Conservation (phyloP, 2,329 filamentous ascomycete species). For the Fusarium subglutinans region DNA sequence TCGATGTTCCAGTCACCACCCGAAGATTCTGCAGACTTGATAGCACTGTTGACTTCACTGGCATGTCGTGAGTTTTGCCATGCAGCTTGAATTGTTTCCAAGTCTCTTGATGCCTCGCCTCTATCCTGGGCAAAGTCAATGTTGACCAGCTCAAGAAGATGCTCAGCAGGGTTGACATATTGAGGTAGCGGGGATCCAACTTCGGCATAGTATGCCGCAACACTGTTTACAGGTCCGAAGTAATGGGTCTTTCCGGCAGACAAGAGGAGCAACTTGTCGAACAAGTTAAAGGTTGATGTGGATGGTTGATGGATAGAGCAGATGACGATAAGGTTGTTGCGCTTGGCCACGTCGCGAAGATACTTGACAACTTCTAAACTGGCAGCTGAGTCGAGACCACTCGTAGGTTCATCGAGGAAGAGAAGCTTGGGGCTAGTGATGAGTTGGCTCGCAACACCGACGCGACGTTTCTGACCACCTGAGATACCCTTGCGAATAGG, state of each 20-base stretch:
- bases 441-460: constrained; percentile 82
- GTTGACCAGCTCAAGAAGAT: constrained; percentile 80
- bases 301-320: constrained; percentile 89
- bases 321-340: constrained; percentile 78
- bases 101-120: constrained; percentile 53
- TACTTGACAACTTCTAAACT: constrained; percentile 81
- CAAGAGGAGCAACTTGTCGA: constrained; percentile 80
- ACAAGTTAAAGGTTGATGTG: constrained; percentile 79
- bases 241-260: constrained; percentile 77
- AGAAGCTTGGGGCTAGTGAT: constrained; percentile 83
- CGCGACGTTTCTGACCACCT: constrained; percentile 83
- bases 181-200: constrained; percentile 71
- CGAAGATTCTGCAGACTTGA: constrained; percentile 44
- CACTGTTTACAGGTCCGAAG: constrained; percentile 69
- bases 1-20: constrained; percentile 36
- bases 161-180: constrained; percentile 83
- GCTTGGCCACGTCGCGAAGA: constrained; percentile 71
- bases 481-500: constrained; percentile 85
- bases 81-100: constrained; percentile 38
- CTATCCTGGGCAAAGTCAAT: constrained; percentile 72
- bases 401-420: constrained; percentile 87
- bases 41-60: constrained; percentile 26
- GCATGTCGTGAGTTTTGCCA: constrained; percentile 42
- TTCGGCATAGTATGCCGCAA: constrained; percentile 70
- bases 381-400: constrained; percentile 81